Evolutionary conservation across 352 stramenopile genomes (phyloP).

Genomic region (Globisporangium recalcitrans): DNA sequence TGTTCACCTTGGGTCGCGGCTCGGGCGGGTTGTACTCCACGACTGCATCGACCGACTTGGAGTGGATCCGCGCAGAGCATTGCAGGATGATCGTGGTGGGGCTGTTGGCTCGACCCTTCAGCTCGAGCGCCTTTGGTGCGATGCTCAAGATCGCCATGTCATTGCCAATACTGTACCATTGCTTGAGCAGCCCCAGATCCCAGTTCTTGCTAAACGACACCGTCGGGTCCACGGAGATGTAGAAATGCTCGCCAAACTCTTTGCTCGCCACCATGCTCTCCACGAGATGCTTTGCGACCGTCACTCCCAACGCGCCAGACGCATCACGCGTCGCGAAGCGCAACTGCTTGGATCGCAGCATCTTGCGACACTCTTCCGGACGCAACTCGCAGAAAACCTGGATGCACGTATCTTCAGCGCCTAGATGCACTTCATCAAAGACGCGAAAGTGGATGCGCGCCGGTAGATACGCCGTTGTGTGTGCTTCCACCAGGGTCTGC

Average conservation of each 20-base stretch:
- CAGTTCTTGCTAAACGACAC: conserved; percentile 69
- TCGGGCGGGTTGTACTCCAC: conserved; percentile 80
- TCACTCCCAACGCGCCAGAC: conserved; percentile 44
- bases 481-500: conserved; percentile 41
- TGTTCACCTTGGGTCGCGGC: conserved; percentile 28
- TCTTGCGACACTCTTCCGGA: conserved; percentile 33
- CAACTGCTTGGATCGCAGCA: conserved; percentile 53
- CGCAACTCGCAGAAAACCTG: conserved; percentile 52
- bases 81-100: conserved; percentile 51
- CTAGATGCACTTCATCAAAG: conserved; percentile 66
- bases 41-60: conserved; percentile 48
- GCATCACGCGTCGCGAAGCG: conserved; percentile 48
- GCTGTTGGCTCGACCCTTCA: conserved; percentile 28
- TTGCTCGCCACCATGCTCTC: conserved; percentile 54
- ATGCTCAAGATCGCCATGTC: conserved; percentile 77
- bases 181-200: conserved; percentile 67
- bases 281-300: conserved; percentile 49
- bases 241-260: conserved; percentile 46
- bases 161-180: conserved; percentile 81
- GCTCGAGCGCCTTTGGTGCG: conserved; percentile 48
- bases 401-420: conserved; percentile 54
- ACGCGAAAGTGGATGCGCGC: conserved; percentile 60
- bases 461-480: conserved; percentile 29
- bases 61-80: conserved; percentile 79
- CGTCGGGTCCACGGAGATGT: conserved; percentile 63